Base-by-base conservation (phyloP, 345 rosid genomes). In the Nasturtium officinale region DNA sequence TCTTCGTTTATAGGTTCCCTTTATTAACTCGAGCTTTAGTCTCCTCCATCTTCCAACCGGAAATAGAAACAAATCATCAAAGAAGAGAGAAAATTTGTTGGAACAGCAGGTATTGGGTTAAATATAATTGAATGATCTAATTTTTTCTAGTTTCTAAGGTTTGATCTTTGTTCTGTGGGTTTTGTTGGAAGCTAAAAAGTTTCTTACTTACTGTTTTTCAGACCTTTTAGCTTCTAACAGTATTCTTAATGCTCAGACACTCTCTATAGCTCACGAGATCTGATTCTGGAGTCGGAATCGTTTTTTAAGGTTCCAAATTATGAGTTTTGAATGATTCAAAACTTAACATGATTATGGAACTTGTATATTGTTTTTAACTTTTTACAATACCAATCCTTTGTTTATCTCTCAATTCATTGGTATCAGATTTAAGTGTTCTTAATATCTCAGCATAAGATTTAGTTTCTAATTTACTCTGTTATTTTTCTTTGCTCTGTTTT, bases 251-350 rank as follows among this genome's bases (percentile, higher is more conserved):
- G 55, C 56, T 40, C 33, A 35, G 13, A 15, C 15, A 43, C 13
- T 28, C 51, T 25, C 12, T 65, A 20, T 65, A 65, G 52, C 54
- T 58, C 53, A 42, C 17, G 2, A 2, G 69, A 67, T 69, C 71
- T 65, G 52, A 55, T 78, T 73, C 62, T 67, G 57, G 60, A 51
- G 58, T 73, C 66, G 23, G 71, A 81, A 75, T 33, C 5, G 54
- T 57, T 67, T 67, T 67, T 9, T 21, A 50, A 4, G 23, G 56
- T 59, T 29, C 52, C 21, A 32, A 1, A 56, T 33, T 21, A 12
- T n/a, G 9, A 17, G 30, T 55, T 73, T 56, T 65, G n/a, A 11
- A 56, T 58, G 29, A 47, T 46, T 74, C 53, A 56, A 3, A 20
- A 15, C 11, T 50, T 52, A 21, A 11, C 43, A 48, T 20, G 30